Percentiles rank a stretch among this genome's conserved stretches.
Evolutionary conservation across 2,329 filamentous ascomycete genomes (phyloP).

Genomic region (Neopestalotiopsis sp.): DNA sequence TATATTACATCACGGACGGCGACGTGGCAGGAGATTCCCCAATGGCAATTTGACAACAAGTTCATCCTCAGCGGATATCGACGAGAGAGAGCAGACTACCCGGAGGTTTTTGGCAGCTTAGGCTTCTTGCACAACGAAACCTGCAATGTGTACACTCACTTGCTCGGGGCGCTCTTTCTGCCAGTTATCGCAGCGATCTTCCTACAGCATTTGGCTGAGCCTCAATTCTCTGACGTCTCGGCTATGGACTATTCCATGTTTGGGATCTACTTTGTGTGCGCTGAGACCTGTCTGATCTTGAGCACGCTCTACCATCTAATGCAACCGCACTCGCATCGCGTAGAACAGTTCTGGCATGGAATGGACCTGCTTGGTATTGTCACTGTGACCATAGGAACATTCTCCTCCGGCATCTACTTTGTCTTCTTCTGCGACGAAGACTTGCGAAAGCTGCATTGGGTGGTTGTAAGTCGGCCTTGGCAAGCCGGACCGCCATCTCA

Average conservation of each 20-base stretch:
- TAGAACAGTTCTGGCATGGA: conserved; percentile 68
- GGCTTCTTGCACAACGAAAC: conserved; percentile 64
- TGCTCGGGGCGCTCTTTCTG: conserved; percentile 54
- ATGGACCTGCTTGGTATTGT: conserved; percentile 76
- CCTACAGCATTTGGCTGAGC: conserved; percentile 3
- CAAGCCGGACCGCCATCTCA: background rate
- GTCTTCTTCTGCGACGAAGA: conserved; percentile 57
- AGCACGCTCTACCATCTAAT: conserved; percentile 70
- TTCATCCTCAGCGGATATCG: conserved; percentile 71
- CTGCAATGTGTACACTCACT: conserved; percentile 71
- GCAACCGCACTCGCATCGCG: conserved; percentile 66
- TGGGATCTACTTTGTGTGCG: conserved; percentile 60
- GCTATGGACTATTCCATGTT: conserved; percentile 59
- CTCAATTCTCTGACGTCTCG: conserved; percentile 25
- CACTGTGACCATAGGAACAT: conserved; percentile 56
- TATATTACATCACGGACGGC: background rate
- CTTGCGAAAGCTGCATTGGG: conserved; percentile 17
- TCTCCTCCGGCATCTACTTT: background rate
- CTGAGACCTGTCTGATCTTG: conserved; percentile 56
- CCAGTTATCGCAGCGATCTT: conserved; percentile 45
- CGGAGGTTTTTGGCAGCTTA: conserved; percentile 59
- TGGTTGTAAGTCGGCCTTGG: background rate
- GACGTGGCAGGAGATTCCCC: conserved; percentile 28
- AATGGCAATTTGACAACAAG: conserved; percentile 61
- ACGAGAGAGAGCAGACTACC: conserved; percentile 63